Evolutionary conservation across 495 filamentous ascomycete species (phyloP), one percentile per base, ranked within the genome.

Genomic region (Trichoderma asperelloides): DNA sequence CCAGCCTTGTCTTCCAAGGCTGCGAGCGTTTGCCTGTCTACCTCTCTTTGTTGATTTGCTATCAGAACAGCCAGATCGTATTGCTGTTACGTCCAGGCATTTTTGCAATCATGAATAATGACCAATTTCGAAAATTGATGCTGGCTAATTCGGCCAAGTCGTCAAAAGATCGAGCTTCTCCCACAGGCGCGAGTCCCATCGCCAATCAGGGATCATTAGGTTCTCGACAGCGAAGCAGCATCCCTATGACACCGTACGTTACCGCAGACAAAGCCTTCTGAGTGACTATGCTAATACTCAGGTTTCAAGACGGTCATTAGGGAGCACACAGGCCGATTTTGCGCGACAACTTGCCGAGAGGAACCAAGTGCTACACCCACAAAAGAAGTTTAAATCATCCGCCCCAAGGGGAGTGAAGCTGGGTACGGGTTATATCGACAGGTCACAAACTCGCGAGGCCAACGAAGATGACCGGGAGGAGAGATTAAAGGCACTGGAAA

Each of bases 51-150:
- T 4, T 18, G 23, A 25, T 28, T 28, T 27, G 27, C n/a, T 47
- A 0, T 33, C 28, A 11, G 8, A 47, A 1, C n/a, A 43, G 51
- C 63, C 33, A 37, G 5, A 7, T 37, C 9, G 0, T 2, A 0
- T 33, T 25, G 66, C 68, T 70, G 69, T 71, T 15, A 13, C 49
- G 25, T 9, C 25, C 23, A 62, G n/a, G 28, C 27, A 28, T 27
- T 65, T 11, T 23, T 1, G 47, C 66, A 45, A 70, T 63, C 33
- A 98, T 98, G 95, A 96, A 98, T 75, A 97, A 98, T 84, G 85
- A 91, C 21, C 91, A 98, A 74, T 98, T 98, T 74, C 93, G 95
- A 63, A 88, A 89, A 66, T 86, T 98, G n/a, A 74, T 98, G 11
- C 78, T 87, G 49, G 84, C 77, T 25, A 80, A 79, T 43, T 67